Evolutionary conservation across 169 alveolate genomes (phyloP).

Genomic region (Babesia caballi): DNA sequence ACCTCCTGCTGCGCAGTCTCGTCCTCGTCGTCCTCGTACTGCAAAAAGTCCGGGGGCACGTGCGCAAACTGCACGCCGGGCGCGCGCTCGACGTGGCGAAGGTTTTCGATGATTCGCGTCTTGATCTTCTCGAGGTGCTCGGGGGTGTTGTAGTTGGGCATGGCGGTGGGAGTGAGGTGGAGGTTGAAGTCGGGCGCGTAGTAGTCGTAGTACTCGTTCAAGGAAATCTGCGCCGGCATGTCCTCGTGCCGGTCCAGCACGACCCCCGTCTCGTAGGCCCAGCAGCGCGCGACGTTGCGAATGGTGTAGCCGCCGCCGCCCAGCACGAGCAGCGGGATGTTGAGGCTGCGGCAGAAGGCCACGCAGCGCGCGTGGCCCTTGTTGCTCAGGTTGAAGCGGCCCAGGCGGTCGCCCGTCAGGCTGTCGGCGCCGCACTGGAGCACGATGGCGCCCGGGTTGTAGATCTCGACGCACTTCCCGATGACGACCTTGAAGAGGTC

Average conservation of each 20-base stretch:
- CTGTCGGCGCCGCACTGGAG: conserved; percentile 99
- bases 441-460: conserved; percentile 96
- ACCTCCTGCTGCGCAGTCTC: conserved; percentile 67
- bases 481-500: conserved; percentile 91
- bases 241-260: conserved; percentile 87
- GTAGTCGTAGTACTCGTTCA: conserved; percentile 93
- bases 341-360: conserved; percentile 86
- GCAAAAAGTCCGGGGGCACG: conserved; percentile 85
- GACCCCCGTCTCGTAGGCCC: conserved; percentile 99
- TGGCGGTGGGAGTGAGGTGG: conserved; percentile 88
- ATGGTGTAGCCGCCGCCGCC: conserved; percentile 99
- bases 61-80: conserved; percentile 91
- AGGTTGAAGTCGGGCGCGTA: conserved; percentile 95
- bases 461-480: conserved; percentile 90
- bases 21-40: conserved; percentile 75
- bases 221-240: conserved; percentile 88
- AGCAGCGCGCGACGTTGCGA: conserved; percentile 97
- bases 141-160: conserved; percentile 91
- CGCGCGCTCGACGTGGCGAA: conserved; percentile 92
- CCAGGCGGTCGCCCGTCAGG: conserved; percentile 94
- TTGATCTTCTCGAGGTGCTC: conserved; percentile 91
- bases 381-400: conserved; percentile 94
- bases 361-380: conserved; percentile 99
- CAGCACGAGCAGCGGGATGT: conserved; percentile 89
- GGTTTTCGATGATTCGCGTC: conserved; percentile 87